Percentiles rank a stretch among this genome's conserved stretches.
Evolutionary conservation across 2,329 filamentous ascomycete species (phyloP).

Genomic region (Clathrospora elynae): DNA sequence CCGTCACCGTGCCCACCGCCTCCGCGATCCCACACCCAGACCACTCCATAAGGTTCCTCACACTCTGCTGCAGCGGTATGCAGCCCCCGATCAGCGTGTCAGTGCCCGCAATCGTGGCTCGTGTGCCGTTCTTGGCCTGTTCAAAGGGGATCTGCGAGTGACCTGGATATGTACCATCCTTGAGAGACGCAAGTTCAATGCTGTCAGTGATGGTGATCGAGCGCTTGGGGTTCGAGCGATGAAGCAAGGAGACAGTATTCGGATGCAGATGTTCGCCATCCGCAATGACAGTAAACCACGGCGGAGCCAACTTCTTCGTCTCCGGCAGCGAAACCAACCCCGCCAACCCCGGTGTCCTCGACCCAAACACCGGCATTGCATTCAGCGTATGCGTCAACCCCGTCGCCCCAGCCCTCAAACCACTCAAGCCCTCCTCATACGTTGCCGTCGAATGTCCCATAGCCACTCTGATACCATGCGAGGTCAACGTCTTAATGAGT

Average conservation of each 20-base stretch:
- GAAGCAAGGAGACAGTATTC: conserved; percentile 55
- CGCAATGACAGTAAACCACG: conserved; percentile 60
- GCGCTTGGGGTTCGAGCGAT: conserved; percentile 53
- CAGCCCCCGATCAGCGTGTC: conserved; percentile 61
- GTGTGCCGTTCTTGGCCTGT: conserved; percentile 57
- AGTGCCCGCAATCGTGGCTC: conserved; percentile 58
- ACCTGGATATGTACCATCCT: conserved; percentile 58
- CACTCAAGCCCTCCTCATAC: conserved; percentile 53
- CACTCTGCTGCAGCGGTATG: conserved; percentile 57
- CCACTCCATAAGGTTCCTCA: conserved; percentile 56
- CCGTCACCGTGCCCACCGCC: conserved; percentile 56
- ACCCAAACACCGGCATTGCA: conserved; percentile 58
- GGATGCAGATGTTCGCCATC: conserved; percentile 62
- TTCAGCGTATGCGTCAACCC: conserved; percentile 62
- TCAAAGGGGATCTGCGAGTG: conserved; percentile 58
- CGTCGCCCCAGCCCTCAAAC: conserved; percentile 56
- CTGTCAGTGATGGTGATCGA: conserved; percentile 61
- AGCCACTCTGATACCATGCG: conserved; percentile 53
- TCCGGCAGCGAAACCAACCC: conserved; percentile 47
- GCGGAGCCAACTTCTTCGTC: conserved; percentile 33
- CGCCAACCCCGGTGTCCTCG: conserved; percentile 58
- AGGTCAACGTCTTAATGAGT: conserved; percentile 52
- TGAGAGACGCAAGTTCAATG: conserved; percentile 60
- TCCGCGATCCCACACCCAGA: conserved; percentile 54
- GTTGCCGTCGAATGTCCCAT: conserved; percentile 59